Base-by-base conservation (phyloP, 176 grass and related monocot species). In the Oryza rufipogon region DNA sequence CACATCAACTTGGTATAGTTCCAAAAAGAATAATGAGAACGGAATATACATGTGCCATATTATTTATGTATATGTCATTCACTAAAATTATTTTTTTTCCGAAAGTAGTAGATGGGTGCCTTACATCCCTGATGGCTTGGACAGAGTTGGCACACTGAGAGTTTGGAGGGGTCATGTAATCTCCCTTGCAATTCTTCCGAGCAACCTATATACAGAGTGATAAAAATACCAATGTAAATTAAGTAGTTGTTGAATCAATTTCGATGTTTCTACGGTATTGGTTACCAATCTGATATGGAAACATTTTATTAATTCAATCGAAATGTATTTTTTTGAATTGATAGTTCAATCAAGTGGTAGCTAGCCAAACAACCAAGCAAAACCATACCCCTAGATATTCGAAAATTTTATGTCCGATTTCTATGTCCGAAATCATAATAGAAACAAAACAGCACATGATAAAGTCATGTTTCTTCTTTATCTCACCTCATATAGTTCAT, bases 401-500 rank as follows among this genome's bases (percentile, higher is more conserved):
- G 5, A 38, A 38, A 38, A 1, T 38, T 38, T 5, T 38, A 5
- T 38, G 36, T 38, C 0, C 0, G 36, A 5, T 38, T 38, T 38
- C 36, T 38, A 6, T 38, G 36, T 38, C 36, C 36, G 36, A 38
- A 38, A 38, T 38, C 36, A 38, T 38, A 1, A 38, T 6, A 38
- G 0, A 38, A 38, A 38, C 36, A 38, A 38, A 38, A 38, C 36
- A 38, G 36, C 4, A 38, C 36, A 38, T 1, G 36, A 42, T 7
- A 60, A 60, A 28, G 1, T 20, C 49, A 11, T 36, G 16, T 38
- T 6, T 41, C 64, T 16, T 41, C 64, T 23, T 38, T 32, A n/a
- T 42, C 38, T 48, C 70, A 92, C 91, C 87, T 92, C 68, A 61
- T 68, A 92, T 42, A 81, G 75, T 86, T 92, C 80, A 73, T 92